phyloP scores from a whole-genome alignment of 2,329 filamentous ascomycete genomes.

The Ophiostoma sp. region DNA sequence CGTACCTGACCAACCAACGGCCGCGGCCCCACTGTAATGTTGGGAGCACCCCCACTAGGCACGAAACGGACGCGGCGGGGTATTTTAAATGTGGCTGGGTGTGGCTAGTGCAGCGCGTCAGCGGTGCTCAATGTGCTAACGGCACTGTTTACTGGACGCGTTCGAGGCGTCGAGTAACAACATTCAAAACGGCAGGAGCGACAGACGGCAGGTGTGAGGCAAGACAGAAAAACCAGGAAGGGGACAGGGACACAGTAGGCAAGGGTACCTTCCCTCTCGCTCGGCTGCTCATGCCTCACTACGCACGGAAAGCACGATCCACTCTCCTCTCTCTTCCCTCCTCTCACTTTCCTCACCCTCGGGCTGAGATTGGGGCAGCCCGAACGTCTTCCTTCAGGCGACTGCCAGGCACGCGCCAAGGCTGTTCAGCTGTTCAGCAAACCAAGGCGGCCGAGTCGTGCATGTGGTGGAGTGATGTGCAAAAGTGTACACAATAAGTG shows the following conservation, averaged over 20 bases:
- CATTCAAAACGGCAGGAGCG: not conserved
- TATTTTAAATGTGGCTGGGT: slow-evolving; percentile 5
- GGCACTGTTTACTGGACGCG: not conserved
- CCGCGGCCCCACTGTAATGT: not conserved
- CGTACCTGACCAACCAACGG: slow-evolving; percentile 7
- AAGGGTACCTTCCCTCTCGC: not conserved
- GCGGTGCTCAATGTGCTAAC: not conserved
- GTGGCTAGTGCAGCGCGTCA: not conserved
- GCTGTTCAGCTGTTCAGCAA: not conserved
- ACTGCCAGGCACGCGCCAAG: not conserved
- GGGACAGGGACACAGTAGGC: not conserved
- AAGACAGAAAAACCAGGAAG: not conserved
- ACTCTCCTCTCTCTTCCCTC: too few relatives aligned
- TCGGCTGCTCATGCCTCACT: not conserved
- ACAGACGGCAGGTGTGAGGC: not conserved
- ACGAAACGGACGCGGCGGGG: not conserved
- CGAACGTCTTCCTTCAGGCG: not conserved
- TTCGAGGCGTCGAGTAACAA: not conserved
- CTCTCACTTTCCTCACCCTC: not conserved
- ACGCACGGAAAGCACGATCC: not conserved
- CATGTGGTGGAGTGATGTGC: not conserved
- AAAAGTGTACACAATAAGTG: too few relatives aligned
- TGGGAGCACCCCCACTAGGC: not conserved
- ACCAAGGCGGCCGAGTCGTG: not conserved
- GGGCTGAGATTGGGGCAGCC: not conserved